Percentiles rank a stretch among this genome's conserved stretches.
Evolutionary conservation across 108 stramenopile genomes (phyloP).

Genomic region (Schizochytrium sp.): DNA sequence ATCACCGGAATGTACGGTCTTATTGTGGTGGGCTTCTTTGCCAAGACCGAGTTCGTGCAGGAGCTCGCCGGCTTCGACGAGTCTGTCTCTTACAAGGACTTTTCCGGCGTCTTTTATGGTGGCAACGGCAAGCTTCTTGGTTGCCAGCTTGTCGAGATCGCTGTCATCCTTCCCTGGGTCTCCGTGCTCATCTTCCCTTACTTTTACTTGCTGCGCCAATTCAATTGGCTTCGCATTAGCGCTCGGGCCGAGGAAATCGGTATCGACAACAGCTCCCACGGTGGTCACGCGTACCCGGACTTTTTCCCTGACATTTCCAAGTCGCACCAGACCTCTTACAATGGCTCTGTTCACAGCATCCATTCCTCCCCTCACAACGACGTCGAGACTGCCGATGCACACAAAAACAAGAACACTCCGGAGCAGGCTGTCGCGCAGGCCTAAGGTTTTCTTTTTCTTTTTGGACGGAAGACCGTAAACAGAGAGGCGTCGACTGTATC

Average conservation of each 20-base stretch:
- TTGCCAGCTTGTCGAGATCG: slow-evolving; percentile 3
- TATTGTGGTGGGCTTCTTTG: slow-evolving; percentile 63
- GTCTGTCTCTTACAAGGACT: not conserved
- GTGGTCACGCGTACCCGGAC: slow-evolving; percentile 24
- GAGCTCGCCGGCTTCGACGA: not conserved
- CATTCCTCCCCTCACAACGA: not conserved
- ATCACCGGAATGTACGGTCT: slow-evolving; percentile 68
- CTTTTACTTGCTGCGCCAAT: not conserved
- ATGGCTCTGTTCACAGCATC: not conserved
- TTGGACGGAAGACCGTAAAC: not conserved
- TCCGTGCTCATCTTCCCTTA: slow-evolving; percentile 31
- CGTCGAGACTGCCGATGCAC: not conserved
- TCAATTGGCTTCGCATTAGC: slow-evolving; percentile 44
- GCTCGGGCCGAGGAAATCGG: slow-evolving; percentile 61
- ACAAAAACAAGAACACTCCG: not conserved
- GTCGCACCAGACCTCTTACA: not conserved
- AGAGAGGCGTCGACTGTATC: no score
- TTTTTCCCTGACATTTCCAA: not conserved
- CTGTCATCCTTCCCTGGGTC: slow-evolving; percentile 21
- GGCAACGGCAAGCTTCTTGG: slow-evolving; percentile 21
- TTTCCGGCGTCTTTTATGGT: slow-evolving; percentile 28
- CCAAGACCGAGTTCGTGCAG: slow-evolving; percentile 24
- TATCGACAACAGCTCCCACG: slow-evolving; percentile 43
- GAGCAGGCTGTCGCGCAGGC: not conserved
- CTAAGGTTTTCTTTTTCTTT: not conserved